Evolutionary conservation across 2,329 filamentous ascomycete species (phyloP).

Genomic region (Fusarium xyrophilum): DNA sequence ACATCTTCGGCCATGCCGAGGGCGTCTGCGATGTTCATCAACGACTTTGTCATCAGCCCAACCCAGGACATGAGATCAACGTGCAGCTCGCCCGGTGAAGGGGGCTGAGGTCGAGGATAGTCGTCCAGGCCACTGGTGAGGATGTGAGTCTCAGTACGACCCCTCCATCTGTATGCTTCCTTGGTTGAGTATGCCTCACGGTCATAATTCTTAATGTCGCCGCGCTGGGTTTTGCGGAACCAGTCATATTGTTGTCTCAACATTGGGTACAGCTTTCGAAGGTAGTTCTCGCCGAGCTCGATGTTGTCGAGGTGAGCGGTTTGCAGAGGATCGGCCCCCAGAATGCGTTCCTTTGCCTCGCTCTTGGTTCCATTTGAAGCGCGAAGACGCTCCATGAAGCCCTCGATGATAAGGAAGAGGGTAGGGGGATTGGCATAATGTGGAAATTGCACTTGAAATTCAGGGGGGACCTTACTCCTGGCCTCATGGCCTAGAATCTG

Average conservation of each 20-base stretch:
- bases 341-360: constrained; percentile 53
- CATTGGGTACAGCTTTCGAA: constrained; percentile 81
- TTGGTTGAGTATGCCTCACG: constrained; percentile 86
- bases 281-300: constrained; percentile 72
- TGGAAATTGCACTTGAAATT: constrained; percentile 95
- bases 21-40: constrained; percentile 78
- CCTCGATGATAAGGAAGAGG: constrained; percentile 86
- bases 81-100: constrained; percentile 94
- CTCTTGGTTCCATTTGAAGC: constrained; percentile 57
- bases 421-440: constrained; percentile 98
- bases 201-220: constrained; percentile 90
- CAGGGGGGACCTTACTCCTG: constrained; percentile 88
- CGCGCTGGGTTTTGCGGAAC: constrained; percentile 91
- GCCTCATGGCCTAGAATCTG: constrained; percentile 93
- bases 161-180: constrained; percentile 95
- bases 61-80: constrained; percentile 96
- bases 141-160: constrained; percentile 84
- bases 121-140: constrained; percentile 95
- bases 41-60: constrained; percentile 91
- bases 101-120: constrained; percentile 91
- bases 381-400: constrained; percentile 80
- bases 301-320: constrained; percentile 72
- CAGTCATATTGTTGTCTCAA: constrained; percentile 90
- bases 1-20: constrained; percentile 81
- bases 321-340: constrained; percentile 57